Percentiles rank a stretch among this genome's conserved stretches.
Evolutionary conservation across 208 protist genomes (phyloP).

Genomic region (Leishmania tarentolae): DNA sequence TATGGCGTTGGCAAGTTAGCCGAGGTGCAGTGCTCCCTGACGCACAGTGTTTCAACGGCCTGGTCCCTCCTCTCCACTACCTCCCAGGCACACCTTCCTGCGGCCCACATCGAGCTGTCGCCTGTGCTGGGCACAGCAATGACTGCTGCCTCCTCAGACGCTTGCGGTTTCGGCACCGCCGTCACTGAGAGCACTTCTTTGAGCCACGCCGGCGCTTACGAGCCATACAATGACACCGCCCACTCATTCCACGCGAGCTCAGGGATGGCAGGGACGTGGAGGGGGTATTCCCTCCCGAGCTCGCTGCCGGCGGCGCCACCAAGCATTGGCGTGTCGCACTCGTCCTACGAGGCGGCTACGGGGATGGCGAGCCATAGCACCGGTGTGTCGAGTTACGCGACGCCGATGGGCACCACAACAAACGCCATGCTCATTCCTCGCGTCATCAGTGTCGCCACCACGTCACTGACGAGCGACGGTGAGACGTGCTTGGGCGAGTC

Average conservation of each 20-base stretch:
- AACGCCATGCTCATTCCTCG: not conserved
- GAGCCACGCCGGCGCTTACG: not conserved
- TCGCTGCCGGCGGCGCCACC: slow-evolving; percentile 1
- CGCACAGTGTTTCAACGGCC: not conserved
- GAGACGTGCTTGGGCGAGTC: slow-evolving; percentile 20
- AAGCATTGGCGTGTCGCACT: not conserved
- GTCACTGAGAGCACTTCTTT: not conserved
- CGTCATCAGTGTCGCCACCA: slow-evolving; percentile 1
- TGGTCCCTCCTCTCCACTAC: slow-evolving; percentile 30
- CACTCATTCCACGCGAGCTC: not conserved
- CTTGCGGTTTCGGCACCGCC: not conserved
- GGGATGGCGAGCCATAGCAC: not conserved
- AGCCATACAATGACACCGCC: not conserved
- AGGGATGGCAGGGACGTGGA: not conserved
- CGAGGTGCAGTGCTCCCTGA: not conserved
- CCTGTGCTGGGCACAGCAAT: not conserved
- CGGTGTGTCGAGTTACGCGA: not conserved
- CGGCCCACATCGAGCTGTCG: not conserved
- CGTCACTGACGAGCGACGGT: slow-evolving; percentile 23
- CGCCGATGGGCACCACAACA: not conserved
- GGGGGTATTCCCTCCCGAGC: slow-evolving; percentile 1
- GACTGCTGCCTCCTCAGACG: not conserved
- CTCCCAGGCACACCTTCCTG: slow-evolving; percentile 3
- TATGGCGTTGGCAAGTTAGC: not conserved
- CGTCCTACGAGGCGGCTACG: not conserved